A percentile compares a stretch with the other conserved stretches of the same genome.
Conservation (phyloP, 768 basidiomycete species). For the Russula ochroleuca region DNA sequence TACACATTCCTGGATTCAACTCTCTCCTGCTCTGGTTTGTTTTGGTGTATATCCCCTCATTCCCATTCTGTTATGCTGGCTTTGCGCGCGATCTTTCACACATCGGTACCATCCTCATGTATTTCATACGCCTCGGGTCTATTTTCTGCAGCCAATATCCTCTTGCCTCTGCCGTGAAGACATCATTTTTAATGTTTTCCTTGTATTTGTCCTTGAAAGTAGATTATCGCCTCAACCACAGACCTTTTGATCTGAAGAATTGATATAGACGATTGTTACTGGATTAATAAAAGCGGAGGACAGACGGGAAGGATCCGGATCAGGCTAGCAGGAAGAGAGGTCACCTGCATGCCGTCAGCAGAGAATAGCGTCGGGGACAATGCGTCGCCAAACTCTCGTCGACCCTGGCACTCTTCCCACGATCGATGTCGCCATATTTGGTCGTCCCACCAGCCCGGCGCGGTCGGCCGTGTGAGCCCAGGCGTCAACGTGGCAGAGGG, state of each 20-base stretch:
- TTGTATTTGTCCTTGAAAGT: slow-evolving; percentile 25
- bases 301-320: background rate
- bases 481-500: slow-evolving; percentile 7
- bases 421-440: slow-evolving; percentile 14
- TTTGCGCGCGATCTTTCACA: slow-evolving; percentile 26
- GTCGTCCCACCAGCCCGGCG: slow-evolving; percentile 15
- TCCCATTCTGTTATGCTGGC: slow-evolving; percentile 19
- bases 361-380: slow-evolving; percentile 6
- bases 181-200: slow-evolving; percentile 18
- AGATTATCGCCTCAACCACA: slow-evolving; percentile 19
- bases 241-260: slow-evolving; percentile 6
- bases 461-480: background rate
- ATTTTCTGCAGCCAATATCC: slow-evolving; percentile 25
- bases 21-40: slow-evolving; percentile 16
- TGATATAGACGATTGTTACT: slow-evolving; percentile 5
- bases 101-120: slow-evolving; percentile 25
- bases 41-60: slow-evolving; percentile 24
- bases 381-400: slow-evolving; percentile 19
- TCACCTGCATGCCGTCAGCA: slow-evolving; percentile 16
- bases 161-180: slow-evolving; percentile 15
- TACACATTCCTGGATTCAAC: slow-evolving; percentile 21
- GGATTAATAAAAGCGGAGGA: background rate
- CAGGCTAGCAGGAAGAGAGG: slow-evolving; percentile 3
- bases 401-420: slow-evolving; percentile 12
- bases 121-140: slow-evolving; percentile 20